These are phyloP conservation scores for Euphrasia arctica DNA, from an alignment of 305 asterid species.

Conservation along the genomic window DNA sequence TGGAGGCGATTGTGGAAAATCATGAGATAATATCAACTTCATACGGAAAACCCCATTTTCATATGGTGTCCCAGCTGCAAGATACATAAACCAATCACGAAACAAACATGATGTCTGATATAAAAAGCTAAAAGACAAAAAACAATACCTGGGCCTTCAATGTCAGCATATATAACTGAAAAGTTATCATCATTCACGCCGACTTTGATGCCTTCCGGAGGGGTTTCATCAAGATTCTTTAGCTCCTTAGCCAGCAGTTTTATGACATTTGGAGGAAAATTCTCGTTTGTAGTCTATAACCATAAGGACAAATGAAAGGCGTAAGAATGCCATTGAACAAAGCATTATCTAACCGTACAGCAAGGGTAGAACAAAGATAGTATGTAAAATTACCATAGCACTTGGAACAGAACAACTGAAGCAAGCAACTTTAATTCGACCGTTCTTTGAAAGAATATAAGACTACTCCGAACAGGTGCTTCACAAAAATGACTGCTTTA, in stretches of 20 bases:
- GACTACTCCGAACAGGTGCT: constrained; percentile 18
- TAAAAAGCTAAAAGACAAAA: constrained; percentile 3
- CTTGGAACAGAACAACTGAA: constrained; percentile 6
- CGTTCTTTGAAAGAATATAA: constrained; percentile 7
- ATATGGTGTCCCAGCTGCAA: constrained; percentile 96
- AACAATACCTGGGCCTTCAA: constrained; percentile 86
- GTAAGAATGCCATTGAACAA: constrained; percentile 5
- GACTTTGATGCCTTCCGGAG: constrained; percentile 97
- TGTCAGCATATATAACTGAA: constrained; percentile 81
- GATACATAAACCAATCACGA: constrained; percentile 27
- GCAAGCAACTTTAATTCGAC: constrained; percentile 13
- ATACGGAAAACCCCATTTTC: constrained; percentile 88
- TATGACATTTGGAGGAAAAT: constrained; percentile 92
- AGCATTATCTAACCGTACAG: background rate
- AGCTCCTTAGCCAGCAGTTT: constrained; percentile 88
- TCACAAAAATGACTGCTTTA: background rate
- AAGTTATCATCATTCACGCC: constrained; percentile 85
- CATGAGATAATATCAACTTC: constrained; percentile 85
- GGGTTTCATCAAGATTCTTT: constrained; percentile 91
- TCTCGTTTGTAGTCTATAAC: constrained; percentile 85
- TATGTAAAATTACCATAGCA: constrained; percentile 38
- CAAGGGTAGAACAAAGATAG: background rate
- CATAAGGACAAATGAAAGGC: constrained; percentile 11
- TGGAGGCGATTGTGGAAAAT: constrained; percentile 92
- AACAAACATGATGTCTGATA: constrained; percentile 5